Evolutionary conservation across 768 basidiomycete species (phyloP).

Genomic region (Phlegmacium glaucopus): DNA sequence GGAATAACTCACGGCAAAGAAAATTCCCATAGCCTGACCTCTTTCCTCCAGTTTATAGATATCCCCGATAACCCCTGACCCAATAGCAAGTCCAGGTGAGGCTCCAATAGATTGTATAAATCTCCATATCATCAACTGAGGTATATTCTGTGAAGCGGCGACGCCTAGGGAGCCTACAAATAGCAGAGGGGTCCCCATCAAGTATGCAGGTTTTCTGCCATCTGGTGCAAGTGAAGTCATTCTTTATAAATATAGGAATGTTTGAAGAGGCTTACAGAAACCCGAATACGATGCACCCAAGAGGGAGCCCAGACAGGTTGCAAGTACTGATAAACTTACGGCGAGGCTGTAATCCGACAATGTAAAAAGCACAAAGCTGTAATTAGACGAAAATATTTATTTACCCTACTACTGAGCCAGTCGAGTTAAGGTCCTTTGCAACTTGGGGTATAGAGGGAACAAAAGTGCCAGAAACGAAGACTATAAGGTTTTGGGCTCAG

Average conservation of each 20-base stretch:
- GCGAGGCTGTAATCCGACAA: constrained; percentile 22
- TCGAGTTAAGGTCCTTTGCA: constrained; percentile 57
- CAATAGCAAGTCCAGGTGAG: constrained; percentile 53
- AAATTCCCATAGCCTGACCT: constrained; percentile 56
- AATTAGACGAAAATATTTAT: background rate
- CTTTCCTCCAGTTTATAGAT: too few species aligned
- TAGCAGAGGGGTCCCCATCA: constrained; percentile 56
- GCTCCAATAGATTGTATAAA: constrained; percentile 66
- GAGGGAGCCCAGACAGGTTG: constrained; percentile 29
- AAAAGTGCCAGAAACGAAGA: constrained; percentile 67
- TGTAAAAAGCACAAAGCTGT: background rate
- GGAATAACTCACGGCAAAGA: constrained; percentile 41
- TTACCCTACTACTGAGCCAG: constrained; percentile 56
- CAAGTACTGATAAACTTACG: constrained; percentile 33
- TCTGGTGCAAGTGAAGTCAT: constrained; percentile 37
- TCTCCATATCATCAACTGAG: constrained; percentile 54
- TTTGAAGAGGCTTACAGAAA: constrained; percentile 26
- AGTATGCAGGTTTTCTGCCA: constrained; percentile 60
- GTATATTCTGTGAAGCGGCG: constrained; percentile 39
- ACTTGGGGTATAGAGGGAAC: constrained; percentile 75
- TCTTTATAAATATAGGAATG: background rate
- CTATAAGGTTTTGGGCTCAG: constrained; percentile 32
- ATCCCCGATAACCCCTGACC: constrained; percentile 57
- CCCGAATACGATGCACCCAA: constrained; percentile 34
- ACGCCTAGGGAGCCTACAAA: too few species aligned